A percentile compares a stretch with the other conserved stretches of the same genome.
Evolutionary conservation across 768 basidiomycete genomes (phyloP).

Genomic region (Psilocybe cubensis): DNA sequence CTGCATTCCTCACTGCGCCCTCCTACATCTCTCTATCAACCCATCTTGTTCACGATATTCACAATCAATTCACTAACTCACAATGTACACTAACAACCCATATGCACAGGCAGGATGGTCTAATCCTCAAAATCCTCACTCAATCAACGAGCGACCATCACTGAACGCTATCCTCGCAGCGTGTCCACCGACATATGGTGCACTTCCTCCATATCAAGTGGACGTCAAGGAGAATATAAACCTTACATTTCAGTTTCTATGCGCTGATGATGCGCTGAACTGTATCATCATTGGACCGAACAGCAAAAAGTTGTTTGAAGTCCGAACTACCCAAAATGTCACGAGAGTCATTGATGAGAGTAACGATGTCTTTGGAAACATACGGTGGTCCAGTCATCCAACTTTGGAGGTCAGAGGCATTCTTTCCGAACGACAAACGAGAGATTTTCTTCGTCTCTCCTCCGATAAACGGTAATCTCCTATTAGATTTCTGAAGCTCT

Average conservation of each 20-base stretch:
- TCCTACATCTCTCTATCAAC: neutral
- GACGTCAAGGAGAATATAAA: constrained; percentile 4
- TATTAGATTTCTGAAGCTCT: neutral
- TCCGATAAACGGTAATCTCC: constrained; percentile 14
- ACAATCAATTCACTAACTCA: neutral
- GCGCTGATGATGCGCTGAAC: constrained; percentile 44
- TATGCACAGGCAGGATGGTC: constrained; percentile 35
- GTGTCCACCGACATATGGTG: constrained; percentile 29
- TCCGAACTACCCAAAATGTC: constrained; percentile 17
- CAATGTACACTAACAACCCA: constrained; percentile 31
- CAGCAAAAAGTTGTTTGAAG: constrained; percentile 42
- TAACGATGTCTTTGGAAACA: constrained; percentile 8
- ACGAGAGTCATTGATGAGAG: constrained; percentile 14
- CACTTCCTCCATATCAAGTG: constrained; percentile 22
- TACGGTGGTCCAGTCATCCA: constrained; percentile 19
- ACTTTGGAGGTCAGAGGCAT: constrained; percentile 12
- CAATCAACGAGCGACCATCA: constrained; percentile 21
- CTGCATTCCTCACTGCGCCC: neutral
- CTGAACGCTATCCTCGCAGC: neutral
- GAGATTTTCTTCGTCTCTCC: constrained; percentile 18
- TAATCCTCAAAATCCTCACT: constrained; percentile 31
- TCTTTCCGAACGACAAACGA: constrained; percentile 11
- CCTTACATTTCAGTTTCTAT: constrained; percentile 26
- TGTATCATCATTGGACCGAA: constrained; percentile 47
- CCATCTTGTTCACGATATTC: neutral